Evolutionary conservation across 106 monocot species (phyloP).

Genomic region (Triglochin maritima): DNA sequence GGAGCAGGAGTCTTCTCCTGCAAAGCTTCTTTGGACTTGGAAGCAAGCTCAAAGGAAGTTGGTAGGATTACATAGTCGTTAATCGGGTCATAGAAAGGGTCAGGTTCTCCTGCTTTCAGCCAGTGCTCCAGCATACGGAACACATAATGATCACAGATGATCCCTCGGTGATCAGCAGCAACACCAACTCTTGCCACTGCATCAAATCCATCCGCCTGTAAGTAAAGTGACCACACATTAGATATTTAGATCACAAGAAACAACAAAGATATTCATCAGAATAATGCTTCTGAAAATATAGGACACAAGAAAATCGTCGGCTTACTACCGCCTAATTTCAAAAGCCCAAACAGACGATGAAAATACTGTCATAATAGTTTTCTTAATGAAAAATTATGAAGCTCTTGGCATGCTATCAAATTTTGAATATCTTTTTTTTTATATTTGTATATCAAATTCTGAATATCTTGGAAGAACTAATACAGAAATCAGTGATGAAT

Average conservation of each 20-base stretch:
- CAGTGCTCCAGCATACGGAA: conserved; percentile 76
- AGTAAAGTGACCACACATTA: background rate
- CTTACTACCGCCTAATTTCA: too few species aligned
- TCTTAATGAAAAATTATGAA: too few species aligned
- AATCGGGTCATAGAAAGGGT: conserved; percentile 90
- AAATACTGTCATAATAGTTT: too few species aligned
- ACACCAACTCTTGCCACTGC: conserved; percentile 83
- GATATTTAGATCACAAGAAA: background rate
- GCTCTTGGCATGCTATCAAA: too few species aligned
- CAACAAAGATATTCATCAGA: too few species aligned
- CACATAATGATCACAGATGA: conserved; percentile 53
- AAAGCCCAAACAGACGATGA: too few species aligned
- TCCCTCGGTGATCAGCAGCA: conserved; percentile 74
- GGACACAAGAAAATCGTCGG: too few species aligned
- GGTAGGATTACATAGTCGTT: conserved; percentile 93
- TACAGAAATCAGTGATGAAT: too few species aligned
- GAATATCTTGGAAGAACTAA: too few species aligned
- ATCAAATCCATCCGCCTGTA: conserved; percentile 84
- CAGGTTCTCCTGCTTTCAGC: conserved; percentile 81
- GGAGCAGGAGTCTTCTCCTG: background rate
- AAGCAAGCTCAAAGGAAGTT: conserved; percentile 46
- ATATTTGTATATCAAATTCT: too few species aligned
- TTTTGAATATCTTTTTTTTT: too few species aligned
- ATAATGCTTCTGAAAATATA: too few species aligned
- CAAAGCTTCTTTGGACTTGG: conserved; percentile 15